A percentile compares a stretch with the other conserved stretches of the same genome.
Evolutionary conservation across 2,329 filamentous ascomycete species (phyloP).

Genomic region (Fusarium buharicum): DNA sequence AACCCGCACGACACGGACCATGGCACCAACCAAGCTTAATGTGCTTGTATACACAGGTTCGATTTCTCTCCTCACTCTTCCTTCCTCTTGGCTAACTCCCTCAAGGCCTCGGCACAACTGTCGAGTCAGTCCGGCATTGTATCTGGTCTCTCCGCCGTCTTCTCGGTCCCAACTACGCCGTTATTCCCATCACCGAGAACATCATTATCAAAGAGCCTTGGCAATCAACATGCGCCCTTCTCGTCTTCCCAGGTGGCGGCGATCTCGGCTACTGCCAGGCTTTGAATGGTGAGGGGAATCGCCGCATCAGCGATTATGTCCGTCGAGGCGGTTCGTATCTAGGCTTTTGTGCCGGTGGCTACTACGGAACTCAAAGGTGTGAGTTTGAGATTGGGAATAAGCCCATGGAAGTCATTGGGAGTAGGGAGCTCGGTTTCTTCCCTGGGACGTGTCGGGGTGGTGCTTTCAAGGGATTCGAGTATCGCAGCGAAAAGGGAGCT

Average conservation of each 20-base stretch:
- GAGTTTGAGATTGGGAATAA: conserved; percentile 90
- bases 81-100: conserved; percentile 11
- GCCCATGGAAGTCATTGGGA: conserved; percentile 84
- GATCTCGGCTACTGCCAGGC: conserved; percentile 90
- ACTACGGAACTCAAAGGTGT: conserved; percentile 83
- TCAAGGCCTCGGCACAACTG: conserved; percentile 82
- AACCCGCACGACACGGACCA: conserved; percentile 48
- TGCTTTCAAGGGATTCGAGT: conserved; percentile 90
- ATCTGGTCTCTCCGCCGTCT: conserved; percentile 86
- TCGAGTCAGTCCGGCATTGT: conserved; percentile 90
- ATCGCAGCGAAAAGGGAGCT: conserved; percentile 87
- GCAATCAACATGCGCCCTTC: conserved; percentile 83
- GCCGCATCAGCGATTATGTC: conserved; percentile 84
- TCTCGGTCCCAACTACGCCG: conserved; percentile 90
- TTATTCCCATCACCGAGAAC: conserved; percentile 82
- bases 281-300: conserved; percentile 89
- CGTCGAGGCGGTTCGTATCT: conserved; percentile 86
- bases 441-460: conserved; percentile 86
- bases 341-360: conserved; percentile 93
- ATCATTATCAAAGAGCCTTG: conserved; percentile 92
- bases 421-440: conserved; percentile 87
- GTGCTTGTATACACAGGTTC: conserved; percentile 92
- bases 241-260: conserved; percentile 94
- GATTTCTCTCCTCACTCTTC: not conserved
- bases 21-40: conserved; percentile 81